These are phyloP conservation scores for Mikania micrantha DNA, from an alignment of 129 eudicot species.

Conservation along the genomic window DNA sequence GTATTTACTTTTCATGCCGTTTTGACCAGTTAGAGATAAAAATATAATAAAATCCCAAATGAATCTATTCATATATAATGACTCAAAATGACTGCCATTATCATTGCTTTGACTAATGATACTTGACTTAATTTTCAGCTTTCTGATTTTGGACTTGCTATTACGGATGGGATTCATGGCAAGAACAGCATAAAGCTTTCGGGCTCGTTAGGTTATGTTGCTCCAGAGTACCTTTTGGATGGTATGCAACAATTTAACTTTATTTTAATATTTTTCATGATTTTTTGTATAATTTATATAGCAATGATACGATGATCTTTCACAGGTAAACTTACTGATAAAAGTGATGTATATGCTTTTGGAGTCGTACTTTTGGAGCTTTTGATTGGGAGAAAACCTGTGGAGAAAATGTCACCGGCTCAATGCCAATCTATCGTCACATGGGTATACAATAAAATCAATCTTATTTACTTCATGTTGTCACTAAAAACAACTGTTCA, in stretches of 20 bases:
- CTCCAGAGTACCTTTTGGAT: slow-evolving; percentile 90
- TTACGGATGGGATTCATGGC: slow-evolving; percentile 51
- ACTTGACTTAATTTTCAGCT: slow-evolving; percentile 44
- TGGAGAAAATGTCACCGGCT: slow-evolving; percentile 65
- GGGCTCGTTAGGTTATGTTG: slow-evolving; percentile 89
- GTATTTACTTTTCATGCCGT: no score
- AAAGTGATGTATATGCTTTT: slow-evolving; percentile 94
- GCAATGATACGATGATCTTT: background rate
- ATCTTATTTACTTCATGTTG: background rate
- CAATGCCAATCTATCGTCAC: slow-evolving; percentile 81
- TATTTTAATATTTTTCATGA: background rate
- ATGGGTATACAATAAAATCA: slow-evolving; percentile 44
- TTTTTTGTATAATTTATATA: background rate
- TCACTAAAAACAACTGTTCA: background rate
- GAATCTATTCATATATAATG: background rate
- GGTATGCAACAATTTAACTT: slow-evolving; percentile 39
- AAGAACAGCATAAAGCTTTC: slow-evolving; percentile 66
- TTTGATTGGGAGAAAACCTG: slow-evolving; percentile 79
- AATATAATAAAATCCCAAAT: background rate
- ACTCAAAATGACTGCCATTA: background rate
- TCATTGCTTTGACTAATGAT: background rate
- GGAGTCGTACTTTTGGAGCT: slow-evolving; percentile 93
- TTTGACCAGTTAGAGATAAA: background rate
- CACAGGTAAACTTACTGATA: slow-evolving; percentile 86
- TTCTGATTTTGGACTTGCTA: slow-evolving; percentile 88